Percentiles rank a stretch among this genome's conserved stretches.
Conservation (phyloP, 2,329 filamentous ascomycete species). For the Coleophoma crateriformis region DNA sequence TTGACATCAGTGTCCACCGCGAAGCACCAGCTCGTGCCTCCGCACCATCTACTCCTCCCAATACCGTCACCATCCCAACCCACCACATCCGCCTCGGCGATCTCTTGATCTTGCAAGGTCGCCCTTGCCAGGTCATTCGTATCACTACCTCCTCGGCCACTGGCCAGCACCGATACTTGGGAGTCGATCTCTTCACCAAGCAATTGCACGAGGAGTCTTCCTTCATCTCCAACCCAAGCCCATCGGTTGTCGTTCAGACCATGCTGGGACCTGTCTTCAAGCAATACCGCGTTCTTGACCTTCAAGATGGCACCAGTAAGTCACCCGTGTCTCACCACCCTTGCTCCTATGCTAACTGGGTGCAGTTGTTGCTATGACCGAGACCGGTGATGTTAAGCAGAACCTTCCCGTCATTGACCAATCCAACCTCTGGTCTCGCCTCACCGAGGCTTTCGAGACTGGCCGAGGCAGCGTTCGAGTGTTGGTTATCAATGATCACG, state of each 20-base stretch:
- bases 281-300: conserved; percentile 99
- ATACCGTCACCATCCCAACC: conserved; percentile 97
- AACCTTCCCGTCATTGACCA: conserved; percentile 89
- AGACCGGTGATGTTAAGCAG: conserved; percentile 97
- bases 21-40: background rate
- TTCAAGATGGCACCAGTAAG: conserved; percentile 70
- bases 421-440: conserved; percentile 78
- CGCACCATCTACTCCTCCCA: conserved; percentile 36
- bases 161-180: conserved; percentile 98
- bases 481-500: conserved; percentile 90
- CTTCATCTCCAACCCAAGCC: conserved; percentile 94
- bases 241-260: conserved; percentile 96
- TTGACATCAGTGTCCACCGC: conserved; percentile 1
- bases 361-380: conserved; percentile 91
- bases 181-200: conserved; percentile 99
- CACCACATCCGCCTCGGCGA: conserved; percentile 99
- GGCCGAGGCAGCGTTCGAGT: conserved; percentile 92
- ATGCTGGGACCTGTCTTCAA: conserved; percentile 99
- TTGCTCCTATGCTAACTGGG: conserved; percentile 6
- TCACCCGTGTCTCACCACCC: conserved; percentile 9
- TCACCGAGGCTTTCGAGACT: conserved; percentile 78
- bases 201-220: conserved; percentile 98
- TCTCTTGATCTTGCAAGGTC: conserved; percentile 97
- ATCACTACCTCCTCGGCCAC: conserved; percentile 98
- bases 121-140: conserved; percentile 99